Evolutionary conservation across 1,284 basidiomycete genomes (phyloP).

Genomic region (Ustilago nuda): DNA sequence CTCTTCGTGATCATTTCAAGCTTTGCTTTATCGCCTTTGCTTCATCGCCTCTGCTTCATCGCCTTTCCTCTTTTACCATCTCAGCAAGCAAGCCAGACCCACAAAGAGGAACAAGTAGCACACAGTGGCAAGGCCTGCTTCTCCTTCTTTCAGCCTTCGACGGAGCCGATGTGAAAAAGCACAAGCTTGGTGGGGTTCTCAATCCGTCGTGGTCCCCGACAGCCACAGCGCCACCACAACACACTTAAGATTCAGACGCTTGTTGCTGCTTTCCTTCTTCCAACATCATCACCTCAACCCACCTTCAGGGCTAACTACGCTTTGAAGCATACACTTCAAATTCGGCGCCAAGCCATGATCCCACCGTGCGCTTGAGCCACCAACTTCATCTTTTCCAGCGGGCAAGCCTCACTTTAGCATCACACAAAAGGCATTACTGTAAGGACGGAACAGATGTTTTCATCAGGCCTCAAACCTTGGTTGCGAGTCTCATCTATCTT

Average conservation of each 20-base stretch:
- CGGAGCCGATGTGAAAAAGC: background rate
- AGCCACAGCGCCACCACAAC: background rate
- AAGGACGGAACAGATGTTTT: background rate
- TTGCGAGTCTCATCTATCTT: too few relatives aligned
- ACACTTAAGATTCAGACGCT: background rate
- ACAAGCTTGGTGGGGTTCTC: background rate
- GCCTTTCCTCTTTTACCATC: background rate
- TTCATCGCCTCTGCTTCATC: too few relatives aligned
- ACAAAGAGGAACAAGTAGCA: too few relatives aligned
- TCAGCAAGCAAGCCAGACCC: background rate
- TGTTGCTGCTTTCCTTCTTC: background rate
- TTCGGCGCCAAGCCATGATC: background rate
- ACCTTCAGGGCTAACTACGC: background rate
- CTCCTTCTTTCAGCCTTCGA: background rate
- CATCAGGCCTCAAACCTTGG: too few relatives aligned
- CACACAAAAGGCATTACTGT: background rate
- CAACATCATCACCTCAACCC: background rate
- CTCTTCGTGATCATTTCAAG: background rate
- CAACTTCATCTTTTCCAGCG: background rate
- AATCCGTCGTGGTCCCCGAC: background rate
- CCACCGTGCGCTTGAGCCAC: background rate
- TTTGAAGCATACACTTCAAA: background rate
- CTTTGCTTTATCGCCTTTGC: background rate
- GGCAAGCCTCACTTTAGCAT: background rate
- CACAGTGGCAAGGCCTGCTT: too few relatives aligned